Percentiles rank a stretch among this genome's conserved stretches.
Conservation (phyloP, 2,329 filamentous ascomycete species). For the Akanthomyces muscarius region DNA sequence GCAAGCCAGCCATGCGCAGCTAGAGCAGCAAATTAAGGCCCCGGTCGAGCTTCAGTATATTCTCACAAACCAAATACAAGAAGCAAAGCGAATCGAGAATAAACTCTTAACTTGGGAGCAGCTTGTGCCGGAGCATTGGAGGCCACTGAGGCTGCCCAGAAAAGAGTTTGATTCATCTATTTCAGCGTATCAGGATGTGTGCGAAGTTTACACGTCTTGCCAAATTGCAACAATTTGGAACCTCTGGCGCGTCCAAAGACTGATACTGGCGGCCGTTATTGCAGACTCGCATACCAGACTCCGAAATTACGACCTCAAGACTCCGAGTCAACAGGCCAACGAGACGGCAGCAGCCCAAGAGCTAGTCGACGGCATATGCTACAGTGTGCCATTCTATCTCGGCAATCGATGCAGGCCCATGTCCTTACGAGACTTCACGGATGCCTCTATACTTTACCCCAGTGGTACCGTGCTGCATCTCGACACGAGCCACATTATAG, state of each 20-base stretch:
- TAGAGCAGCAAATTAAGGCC: neutral
- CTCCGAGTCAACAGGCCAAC: neutral
- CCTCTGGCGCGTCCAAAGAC: constrained; percentile 2
- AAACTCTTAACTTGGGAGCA: neutral
- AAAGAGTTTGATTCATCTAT: neutral
- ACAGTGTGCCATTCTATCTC: constrained; percentile 9
- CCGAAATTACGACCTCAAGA: neutral
- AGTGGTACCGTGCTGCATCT: neutral
- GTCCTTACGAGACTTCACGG: neutral
- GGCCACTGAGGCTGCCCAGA: neutral
- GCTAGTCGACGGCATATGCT: neutral
- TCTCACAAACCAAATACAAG: neutral
- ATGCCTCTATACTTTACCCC: neutral
- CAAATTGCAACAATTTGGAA: constrained; percentile 11
- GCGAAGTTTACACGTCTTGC: neutral
- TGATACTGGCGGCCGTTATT: neutral
- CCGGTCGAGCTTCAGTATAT: no score
- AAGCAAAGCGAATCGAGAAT: neutral
- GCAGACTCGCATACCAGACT: neutral
- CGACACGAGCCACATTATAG: neutral
- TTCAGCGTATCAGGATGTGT: neutral
- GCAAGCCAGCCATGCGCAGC: neutral
- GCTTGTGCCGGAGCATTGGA: neutral
- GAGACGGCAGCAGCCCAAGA: neutral
- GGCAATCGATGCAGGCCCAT: neutral